Base-by-base conservation (phyloP, 208 protist species). In the Crithidia acanthocephali region DNA sequence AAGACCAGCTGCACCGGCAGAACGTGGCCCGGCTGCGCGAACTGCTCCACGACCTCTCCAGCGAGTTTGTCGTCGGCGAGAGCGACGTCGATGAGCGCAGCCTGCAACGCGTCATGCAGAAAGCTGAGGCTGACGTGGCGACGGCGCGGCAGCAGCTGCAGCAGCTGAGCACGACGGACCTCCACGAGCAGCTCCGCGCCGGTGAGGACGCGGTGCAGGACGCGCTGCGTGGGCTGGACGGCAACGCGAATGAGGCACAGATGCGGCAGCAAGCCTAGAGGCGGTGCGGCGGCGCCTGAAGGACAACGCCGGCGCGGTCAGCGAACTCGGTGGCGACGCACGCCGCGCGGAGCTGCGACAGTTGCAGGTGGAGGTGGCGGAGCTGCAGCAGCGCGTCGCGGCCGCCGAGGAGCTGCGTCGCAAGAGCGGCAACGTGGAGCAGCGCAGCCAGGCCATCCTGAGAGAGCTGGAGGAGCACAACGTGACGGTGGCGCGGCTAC, bases 241-340 rank as follows among this genome's bases (percentile, higher is more conserved):
- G 79, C 1, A 85, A 84, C 40, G 57, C 35, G 9, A 88, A 88
- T 61, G 90, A 95, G 71, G 56, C 63, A n/a, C 85, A 91, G 59
- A 88, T 95, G 83, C 72, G 72, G 18, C 57, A 76, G 60, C 51
- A 71, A 32, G 60, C 18, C 37, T 74, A 9, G 56, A 58, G 6
- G 35, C 47, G 15, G 42, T 64, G 50, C 48, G 48, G 2, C 72
- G 58, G 23, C 79, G 74, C 57, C 23, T 77, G 22, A 40, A 35
- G 15, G 79, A 84, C 22, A 68, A 78, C 23, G 58, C 48, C 5
- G 47, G 48, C n/a, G 71, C 67, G n/a, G 22, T 75, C 33, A 2
- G 15, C 11, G 68, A 53, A 4, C 66, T 80, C 15, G 68, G 76
- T 37, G 77, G 68, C 0, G 58, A 63, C 40, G 53, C 51, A 1